These are phyloP conservation scores for Pichia sp. DNA, from an alignment of 1,139 yeast species.

Conservation along the genomic window DNA sequence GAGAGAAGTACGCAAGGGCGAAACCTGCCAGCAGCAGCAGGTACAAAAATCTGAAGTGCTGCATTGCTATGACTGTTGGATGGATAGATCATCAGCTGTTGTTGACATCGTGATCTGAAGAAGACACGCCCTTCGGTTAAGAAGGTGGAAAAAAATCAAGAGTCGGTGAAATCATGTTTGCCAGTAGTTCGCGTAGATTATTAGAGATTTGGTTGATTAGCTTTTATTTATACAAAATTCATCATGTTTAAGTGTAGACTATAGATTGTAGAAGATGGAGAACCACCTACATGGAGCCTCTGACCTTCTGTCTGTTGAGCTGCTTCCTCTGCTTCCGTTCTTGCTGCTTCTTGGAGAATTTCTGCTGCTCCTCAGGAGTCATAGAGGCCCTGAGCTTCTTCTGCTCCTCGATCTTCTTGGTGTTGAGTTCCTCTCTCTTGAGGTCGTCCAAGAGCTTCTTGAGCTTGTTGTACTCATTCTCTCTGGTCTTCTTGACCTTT, in stretches of 20 bases:
- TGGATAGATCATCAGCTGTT: background rate
- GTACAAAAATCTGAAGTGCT: background rate
- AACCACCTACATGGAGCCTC: conserved; percentile 19
- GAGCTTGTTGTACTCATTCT: conserved; percentile 59
- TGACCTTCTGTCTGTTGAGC: conserved; percentile 31
- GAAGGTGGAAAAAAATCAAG: background rate
- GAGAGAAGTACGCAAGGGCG: conserved; percentile 17
- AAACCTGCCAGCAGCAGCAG: conserved; percentile 6
- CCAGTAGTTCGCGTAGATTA: background rate
- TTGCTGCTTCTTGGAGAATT: conserved; percentile 66
- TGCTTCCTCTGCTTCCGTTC: conserved; percentile 35
- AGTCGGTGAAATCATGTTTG: background rate
- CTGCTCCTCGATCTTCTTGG: conserved; percentile 64
- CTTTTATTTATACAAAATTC: background rate
- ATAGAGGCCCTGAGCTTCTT: conserved; percentile 56
- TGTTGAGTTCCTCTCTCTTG: conserved; percentile 64
- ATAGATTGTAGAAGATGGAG: background rate
- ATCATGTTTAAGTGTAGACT: background rate
- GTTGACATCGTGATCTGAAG: background rate
- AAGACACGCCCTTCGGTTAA: background rate
- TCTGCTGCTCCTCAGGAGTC: conserved; percentile 70
- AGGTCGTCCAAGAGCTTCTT: conserved; percentile 54
- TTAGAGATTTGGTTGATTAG: background rate
- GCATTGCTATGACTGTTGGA: background rate
- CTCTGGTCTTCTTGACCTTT: conserved; percentile 69